Percentiles rank a stretch among this genome's conserved stretches.
Conservation (phyloP, 2,329 filamentous ascomycete species). For the Escovopsis sp. region DNA sequence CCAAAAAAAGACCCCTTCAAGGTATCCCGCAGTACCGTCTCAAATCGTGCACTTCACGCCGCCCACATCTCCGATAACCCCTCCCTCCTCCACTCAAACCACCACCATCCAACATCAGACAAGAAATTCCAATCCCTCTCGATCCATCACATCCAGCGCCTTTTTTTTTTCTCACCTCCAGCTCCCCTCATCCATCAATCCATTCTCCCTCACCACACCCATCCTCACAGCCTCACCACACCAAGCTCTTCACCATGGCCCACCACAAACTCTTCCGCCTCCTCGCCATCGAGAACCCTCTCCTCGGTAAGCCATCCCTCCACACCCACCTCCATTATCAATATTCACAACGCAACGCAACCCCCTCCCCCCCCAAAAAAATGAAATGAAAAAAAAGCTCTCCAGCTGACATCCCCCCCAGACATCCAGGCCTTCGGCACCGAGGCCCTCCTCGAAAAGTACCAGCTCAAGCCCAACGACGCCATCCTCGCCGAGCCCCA, state of each 20-base stretch:
- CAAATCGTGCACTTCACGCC: too few species aligned
- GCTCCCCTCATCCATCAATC: neutral
- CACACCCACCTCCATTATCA: neutral
- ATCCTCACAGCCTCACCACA: neutral
- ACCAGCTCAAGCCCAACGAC: conserved; percentile 87
- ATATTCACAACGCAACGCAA: neutral
- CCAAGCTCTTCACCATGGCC: conserved; percentile 36
- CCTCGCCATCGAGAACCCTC: conserved; percentile 90
- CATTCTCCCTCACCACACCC: too few species aligned
- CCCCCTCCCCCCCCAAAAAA: neutral
- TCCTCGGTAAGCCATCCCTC: conserved; percentile 53
- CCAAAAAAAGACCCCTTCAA: too few species aligned
- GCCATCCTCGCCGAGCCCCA: conserved; percentile 91
- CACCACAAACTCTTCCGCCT: conserved; percentile 70
- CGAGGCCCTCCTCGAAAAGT: conserved; percentile 78
- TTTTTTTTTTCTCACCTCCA: neutral
- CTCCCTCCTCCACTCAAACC: too few species aligned
- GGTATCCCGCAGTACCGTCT: too few species aligned
- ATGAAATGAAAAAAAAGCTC: neutral
- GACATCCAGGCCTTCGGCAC: conserved; percentile 85
- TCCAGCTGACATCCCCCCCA: conserved; percentile 19
- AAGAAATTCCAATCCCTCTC: too few species aligned
- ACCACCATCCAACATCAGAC: too few species aligned
- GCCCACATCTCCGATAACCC: too few species aligned
- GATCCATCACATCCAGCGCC: too few species aligned